Evolutionary conservation across 768 basidiomycete genomes (phyloP), one percentile per base, ranked within the genome.

Genomic region (Nevesoporus exiguus): DNA sequence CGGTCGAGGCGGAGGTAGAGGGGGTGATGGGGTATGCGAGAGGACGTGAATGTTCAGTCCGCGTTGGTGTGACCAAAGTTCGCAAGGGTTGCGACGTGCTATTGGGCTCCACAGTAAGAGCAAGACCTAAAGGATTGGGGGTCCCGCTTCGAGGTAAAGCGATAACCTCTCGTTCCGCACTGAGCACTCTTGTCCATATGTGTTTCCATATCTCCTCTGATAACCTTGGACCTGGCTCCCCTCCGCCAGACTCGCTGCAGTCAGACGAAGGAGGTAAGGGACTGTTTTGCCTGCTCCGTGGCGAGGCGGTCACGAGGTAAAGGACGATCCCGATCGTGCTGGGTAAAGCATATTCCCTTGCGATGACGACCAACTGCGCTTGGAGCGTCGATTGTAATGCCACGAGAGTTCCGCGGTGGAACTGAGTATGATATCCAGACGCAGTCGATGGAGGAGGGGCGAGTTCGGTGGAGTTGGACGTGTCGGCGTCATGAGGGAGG

Each of bases 281-380:
- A 31, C 54, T 53, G 39, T 49, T 54, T 29, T 52, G 58, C 15
- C 49, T 52, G 40, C 48, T 58, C 49, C 62, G 69, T 6, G 64
- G 44, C 44, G 72, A 58, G 19, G 74, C 62, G 36, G 75, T 75
- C 41, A 90, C 80, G 43, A 98, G 82, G 70, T 94, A 98, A 2
- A 98, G 77, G 40, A 90, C 76, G 44, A 98, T 72, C 6, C 95
- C 95, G 14, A 81, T 71, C 0, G 90, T 91, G 60, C 87, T 92
- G 1, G 95, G 95, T 17, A 98, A 76, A 3, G 90, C 90, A 64
- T 94, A 98, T 71, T 98, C 95, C 70, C 86, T 86, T 14, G 95
- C 93, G 48, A 98, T 97, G 7, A 92, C 89, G 21, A 77, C 76
- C 10, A 97, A 73, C 67, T 97, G 95, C 1, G 85, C 80, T 39